Evolutionary conservation across 352 stramenopile species (phyloP).

Genomic region (Pelagophyceae sp.): DNA sequence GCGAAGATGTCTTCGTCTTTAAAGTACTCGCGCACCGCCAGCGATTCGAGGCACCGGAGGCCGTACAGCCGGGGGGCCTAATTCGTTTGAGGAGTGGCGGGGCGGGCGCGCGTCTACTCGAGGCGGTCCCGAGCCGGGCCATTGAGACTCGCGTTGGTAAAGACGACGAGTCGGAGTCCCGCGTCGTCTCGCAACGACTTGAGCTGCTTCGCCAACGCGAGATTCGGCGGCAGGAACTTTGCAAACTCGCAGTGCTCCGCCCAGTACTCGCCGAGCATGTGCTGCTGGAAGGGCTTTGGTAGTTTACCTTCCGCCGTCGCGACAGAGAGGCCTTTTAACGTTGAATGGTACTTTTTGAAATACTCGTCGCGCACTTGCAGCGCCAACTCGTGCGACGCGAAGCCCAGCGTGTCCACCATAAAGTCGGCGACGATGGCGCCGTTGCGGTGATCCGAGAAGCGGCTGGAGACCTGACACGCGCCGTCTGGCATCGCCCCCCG

Average conservation of each 20-base stretch:
- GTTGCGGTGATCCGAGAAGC: slow-evolving; percentile 13
- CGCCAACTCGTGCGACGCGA: not conserved
- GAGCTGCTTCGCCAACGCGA: not conserved
- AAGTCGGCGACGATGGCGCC: slow-evolving; percentile 2
- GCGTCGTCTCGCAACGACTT: not conserved
- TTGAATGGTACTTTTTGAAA: slow-evolving; percentile 3
- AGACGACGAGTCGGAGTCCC: not conserved
- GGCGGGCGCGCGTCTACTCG: no score
- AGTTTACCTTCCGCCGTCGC: not conserved
- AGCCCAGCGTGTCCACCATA: not conserved
- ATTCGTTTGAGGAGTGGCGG: no score
- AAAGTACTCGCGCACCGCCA: not conserved
- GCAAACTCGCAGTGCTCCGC: slow-evolving; percentile 13
- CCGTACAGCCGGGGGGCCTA: not conserved
- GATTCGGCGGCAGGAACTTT: not conserved
- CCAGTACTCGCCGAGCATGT: slow-evolving; percentile 5
- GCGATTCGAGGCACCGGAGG: slow-evolving; percentile 5
- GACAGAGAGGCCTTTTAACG: slow-evolving; percentile 3
- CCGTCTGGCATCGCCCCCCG: no score
- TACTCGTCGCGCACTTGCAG: not conserved
- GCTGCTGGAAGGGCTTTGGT: not conserved
- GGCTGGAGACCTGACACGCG: not conserved
- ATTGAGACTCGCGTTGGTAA: slow-evolving; percentile 9
- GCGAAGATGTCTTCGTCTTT: not conserved
- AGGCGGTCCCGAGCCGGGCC: no score